Percentiles rank a stretch among this genome's conserved stretches.
These are phyloP conservation scores for Colletotrichum horii DNA, from an alignment of 2,329 filamentous ascomycete species.

Conservation along the genomic window DNA sequence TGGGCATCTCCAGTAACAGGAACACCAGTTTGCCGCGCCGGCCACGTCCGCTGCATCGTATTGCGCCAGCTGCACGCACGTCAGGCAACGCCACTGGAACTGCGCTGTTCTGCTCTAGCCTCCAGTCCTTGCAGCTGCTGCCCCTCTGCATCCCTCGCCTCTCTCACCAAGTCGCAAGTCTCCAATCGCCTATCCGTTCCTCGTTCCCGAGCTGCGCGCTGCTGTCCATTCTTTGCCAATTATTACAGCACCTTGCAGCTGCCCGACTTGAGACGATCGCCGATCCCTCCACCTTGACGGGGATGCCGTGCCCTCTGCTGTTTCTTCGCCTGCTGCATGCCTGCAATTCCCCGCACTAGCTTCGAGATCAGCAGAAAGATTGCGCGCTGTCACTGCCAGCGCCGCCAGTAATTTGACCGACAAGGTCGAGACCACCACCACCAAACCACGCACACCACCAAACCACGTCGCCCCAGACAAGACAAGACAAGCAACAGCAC, in stretches of 20 bases:
- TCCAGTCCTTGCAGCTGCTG: background rate
- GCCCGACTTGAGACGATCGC: conserved; percentile 16
- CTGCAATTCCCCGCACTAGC: conserved; percentile 20
- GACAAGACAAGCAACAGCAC: background rate
- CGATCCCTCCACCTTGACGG: conserved; percentile 8
- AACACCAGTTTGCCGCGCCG: background rate
- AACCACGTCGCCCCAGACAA: background rate
- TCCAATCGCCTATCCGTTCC: background rate
- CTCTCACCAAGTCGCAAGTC: background rate
- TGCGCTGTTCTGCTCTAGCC: background rate
- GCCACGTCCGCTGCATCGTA: background rate
- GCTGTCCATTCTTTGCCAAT: background rate
- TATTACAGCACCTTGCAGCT: background rate
- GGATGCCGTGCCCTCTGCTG: conserved; percentile 5
- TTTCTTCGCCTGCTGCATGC: conserved; percentile 8
- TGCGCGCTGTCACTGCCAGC: background rate
- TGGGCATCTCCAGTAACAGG: background rate
- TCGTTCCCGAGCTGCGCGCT: background rate
- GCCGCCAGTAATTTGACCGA: background rate
- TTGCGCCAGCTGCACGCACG: background rate
- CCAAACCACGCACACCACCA: background rate
- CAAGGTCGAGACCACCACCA: conserved; percentile 1
- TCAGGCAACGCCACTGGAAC: background rate
- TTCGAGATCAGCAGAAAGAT: conserved; percentile 14
- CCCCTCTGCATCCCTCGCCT: background rate